Conservation (phyloP, 2,329 filamentous ascomycete genomes). For the Fusarium virguliforme region DNA sequence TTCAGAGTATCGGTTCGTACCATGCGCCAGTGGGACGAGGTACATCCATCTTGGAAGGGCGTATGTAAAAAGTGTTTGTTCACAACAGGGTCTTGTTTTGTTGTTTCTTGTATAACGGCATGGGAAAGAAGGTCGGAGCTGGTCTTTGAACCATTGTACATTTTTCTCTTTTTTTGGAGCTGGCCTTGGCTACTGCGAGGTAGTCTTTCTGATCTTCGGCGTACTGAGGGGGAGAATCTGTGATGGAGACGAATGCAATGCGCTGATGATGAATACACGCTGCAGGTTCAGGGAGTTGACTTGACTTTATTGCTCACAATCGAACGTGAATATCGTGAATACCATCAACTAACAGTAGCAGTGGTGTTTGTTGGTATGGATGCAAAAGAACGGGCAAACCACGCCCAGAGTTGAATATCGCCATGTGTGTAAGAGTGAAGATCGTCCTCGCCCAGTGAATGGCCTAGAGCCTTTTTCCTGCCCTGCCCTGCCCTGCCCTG, state of each 20-base stretch:
- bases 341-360: too few species aligned
- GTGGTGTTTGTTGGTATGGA: not conserved
- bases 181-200: constrained; percentile 10
- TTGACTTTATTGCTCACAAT: not conserved
- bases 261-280: constrained; percentile 27
- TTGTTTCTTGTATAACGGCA: constrained; percentile 21
- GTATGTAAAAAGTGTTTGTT: constrained; percentile 40
- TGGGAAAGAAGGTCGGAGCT: constrained; percentile 2
- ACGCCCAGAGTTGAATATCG: constrained; percentile 29
- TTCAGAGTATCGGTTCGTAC: constrained; percentile 76
- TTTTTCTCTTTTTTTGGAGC: not conserved
- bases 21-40: constrained; percentile 70
- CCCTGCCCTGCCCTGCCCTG: too few species aligned
- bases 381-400: not conserved
- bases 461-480: constrained; percentile 39
- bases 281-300: constrained; percentile 4
- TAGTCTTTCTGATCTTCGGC: constrained; percentile 15
- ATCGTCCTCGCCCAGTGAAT: constrained; percentile 44
- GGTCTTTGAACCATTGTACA: constrained; percentile 25
- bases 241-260: constrained; percentile 41
- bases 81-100: constrained; percentile 20
- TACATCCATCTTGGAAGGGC: constrained; percentile 61
- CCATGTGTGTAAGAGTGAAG: constrained; percentile 50
- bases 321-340: not conserved
- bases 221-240: not conserved